Evolutionary conservation across 2,329 filamentous ascomycete species (phyloP).

Genomic region (Cladophialophora psammophila): DNA sequence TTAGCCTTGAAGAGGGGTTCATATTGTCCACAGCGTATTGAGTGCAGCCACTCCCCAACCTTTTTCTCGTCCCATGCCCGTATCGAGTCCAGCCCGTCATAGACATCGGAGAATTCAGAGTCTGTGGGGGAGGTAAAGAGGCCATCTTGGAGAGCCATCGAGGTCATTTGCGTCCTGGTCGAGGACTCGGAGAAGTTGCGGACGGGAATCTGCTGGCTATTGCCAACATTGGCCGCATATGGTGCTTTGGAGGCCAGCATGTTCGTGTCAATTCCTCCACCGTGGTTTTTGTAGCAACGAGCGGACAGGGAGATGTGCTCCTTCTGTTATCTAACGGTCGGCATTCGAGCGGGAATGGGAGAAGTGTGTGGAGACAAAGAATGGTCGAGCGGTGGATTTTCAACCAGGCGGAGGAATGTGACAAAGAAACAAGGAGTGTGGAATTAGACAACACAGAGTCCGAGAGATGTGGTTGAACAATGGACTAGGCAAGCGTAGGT

Average conservation of each 20-base stretch:
- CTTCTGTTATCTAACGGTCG: constrained; percentile 19
- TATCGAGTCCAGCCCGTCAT: constrained; percentile 75
- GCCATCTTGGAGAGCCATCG: constrained; percentile 47
- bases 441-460: background rate
- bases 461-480: background rate
- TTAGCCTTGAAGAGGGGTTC: constrained; percentile 89
- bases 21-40: constrained; percentile 93
- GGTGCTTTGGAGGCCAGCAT: constrained; percentile 55
- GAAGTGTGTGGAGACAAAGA: constrained; percentile 14
- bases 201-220: constrained; percentile 29
- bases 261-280: constrained; percentile 25
- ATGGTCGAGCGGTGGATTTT: background rate
- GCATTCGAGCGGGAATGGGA: constrained; percentile 15
- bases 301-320: constrained; percentile 1
- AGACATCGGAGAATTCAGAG: constrained; percentile 84
- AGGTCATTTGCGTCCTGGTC: constrained; percentile 47
- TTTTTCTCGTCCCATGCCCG: constrained; percentile 70
- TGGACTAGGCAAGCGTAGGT: background rate
- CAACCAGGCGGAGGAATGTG: background rate
- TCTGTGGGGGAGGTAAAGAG: constrained; percentile 82
- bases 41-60: constrained; percentile 88
- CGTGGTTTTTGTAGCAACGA: background rate
- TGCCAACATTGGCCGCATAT: constrained; percentile 47
- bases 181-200: constrained; percentile 39
- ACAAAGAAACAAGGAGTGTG: constrained; percentile 4